Conservation (phyloP, 2,329 filamentous ascomycete genomes). For the Cladosporium sp. region DNA sequence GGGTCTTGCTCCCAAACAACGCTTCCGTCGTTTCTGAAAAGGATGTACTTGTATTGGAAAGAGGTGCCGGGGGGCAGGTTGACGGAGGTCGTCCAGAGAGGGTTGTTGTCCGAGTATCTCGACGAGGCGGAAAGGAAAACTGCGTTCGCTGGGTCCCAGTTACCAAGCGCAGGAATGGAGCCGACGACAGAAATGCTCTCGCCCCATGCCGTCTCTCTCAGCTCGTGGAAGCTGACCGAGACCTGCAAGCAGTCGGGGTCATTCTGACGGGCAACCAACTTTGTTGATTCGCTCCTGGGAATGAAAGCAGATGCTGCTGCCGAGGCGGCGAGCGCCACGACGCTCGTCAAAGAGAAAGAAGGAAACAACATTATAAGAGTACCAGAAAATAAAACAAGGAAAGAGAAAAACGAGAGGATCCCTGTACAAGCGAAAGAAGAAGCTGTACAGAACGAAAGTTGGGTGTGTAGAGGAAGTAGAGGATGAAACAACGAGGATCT, state of each 20-base stretch:
- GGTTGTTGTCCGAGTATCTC: conserved; percentile 55
- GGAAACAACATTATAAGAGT: conserved; percentile 12
- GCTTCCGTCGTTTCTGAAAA: conserved; percentile 50
- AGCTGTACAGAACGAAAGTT: conserved; percentile 2
- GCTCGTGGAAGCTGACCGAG: conserved; percentile 14
- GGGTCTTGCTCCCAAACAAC: conserved; percentile 63
- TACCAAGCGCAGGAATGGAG: conserved; percentile 54
- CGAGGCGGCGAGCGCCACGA: conserved; percentile 11
- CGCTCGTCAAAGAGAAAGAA: conserved; percentile 12
- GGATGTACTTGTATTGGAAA: conserved; percentile 60
- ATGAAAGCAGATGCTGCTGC: conserved; percentile 9
- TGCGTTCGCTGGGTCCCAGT: conserved; percentile 54
- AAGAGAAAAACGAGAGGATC: conserved; percentile 4
- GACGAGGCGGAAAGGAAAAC: conserved; percentile 53
- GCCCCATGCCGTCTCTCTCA: conserved; percentile 36
- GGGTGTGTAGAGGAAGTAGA: conserved; percentile 5
- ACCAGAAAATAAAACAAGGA: conserved; percentile 4
- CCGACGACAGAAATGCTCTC: conserved; percentile 65
- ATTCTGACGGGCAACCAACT: conserved; percentile 8
- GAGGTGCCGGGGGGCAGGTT: conserved; percentile 51
- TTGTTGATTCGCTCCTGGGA: conserved; percentile 5
- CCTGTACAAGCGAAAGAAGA: conserved; percentile 3
- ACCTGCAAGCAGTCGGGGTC: conserved; percentile 12
- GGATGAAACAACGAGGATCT: not conserved
- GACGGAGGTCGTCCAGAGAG: conserved; percentile 58